Evolutionary conservation across 2,329 filamentous ascomycete genomes (phyloP).

Genomic region (Lachnellula subtilissima): DNA sequence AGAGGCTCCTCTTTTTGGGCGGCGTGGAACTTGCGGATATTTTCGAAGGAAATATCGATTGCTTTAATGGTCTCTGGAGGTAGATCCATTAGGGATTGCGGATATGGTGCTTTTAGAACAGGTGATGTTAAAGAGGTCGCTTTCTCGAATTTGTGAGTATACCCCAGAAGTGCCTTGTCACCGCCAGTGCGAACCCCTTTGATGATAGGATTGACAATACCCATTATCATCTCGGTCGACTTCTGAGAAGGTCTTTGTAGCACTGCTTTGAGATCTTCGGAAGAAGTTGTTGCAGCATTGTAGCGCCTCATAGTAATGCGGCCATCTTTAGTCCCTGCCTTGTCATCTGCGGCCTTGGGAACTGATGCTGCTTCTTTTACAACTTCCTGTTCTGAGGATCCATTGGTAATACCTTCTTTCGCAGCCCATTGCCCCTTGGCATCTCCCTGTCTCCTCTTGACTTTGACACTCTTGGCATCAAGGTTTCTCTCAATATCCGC

Average conservation of each 20-base stretch:
- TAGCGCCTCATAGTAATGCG: constrained; percentile 81
- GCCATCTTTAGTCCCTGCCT: constrained; percentile 43
- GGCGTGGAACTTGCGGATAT: constrained; percentile 89
- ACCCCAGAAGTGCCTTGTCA: constrained; percentile 82
- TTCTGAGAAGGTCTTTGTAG: constrained; percentile 88
- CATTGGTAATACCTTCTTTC: constrained; percentile 62
- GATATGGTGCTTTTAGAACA: constrained; percentile 86
- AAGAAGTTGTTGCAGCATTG: constrained; percentile 59
- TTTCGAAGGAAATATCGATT: constrained; percentile 92
- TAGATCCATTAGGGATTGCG: constrained; percentile 78
- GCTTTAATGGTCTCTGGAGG: constrained; percentile 78
- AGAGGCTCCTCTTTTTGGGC: constrained; percentile 81
- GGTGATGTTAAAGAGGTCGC: constrained; percentile 86
- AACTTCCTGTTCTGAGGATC: constrained; percentile 34
- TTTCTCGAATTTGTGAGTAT: constrained; percentile 98
- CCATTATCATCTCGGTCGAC: constrained; percentile 89
- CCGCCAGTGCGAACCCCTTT: constrained; percentile 78
- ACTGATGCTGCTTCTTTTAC: constrained; percentile 44
- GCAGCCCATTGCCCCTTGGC: constrained; percentile 91
- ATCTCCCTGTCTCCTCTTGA: constrained; percentile 87
- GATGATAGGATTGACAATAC: constrained; percentile 87
- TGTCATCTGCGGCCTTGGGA: constrained; percentile 47
- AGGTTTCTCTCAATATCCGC: constrained; percentile 89
- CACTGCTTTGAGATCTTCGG: constrained; percentile 63
- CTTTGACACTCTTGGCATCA: constrained; percentile 91